These are phyloP conservation scores for Hyparrhenia diplandra DNA, from an alignment of 176 grass and related monocot species.

Conservation along the genomic window DNA sequence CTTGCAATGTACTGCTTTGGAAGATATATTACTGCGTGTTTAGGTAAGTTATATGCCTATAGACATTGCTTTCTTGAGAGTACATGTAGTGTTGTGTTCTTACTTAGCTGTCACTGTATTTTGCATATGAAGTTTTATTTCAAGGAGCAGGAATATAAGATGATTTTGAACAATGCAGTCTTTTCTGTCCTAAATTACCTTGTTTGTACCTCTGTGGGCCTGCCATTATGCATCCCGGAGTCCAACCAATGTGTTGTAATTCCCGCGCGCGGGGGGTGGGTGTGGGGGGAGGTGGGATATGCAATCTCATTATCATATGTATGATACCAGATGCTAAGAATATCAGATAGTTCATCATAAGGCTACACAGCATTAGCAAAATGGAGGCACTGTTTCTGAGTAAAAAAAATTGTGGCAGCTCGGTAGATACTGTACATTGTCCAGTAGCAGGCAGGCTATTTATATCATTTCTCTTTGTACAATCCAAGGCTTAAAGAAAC, in stretches of 20 bases:
- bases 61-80: not conserved
- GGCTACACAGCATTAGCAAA: not conserved
- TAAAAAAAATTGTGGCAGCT: not conserved
- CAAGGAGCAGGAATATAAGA: not conserved
- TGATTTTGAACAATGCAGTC: not conserved
- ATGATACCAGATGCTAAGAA: not conserved
- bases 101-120: conserved; percentile 4
- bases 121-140: not conserved
- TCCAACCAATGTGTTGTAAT: not conserved
- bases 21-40: conserved; percentile 87
- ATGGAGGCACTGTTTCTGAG: not conserved
- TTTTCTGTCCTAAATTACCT: not conserved
- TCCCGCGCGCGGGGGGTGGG: not conserved
- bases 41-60: conserved; percentile 55
- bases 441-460: not conserved
- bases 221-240: not conserved
- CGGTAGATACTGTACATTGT: not conserved
- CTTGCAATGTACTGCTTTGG: conserved; percentile 98
- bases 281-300: too few species aligned
- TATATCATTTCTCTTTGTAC: not conserved
- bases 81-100: not conserved
- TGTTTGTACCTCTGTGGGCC: not conserved
- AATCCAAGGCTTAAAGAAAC: not conserved
- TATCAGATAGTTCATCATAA: not conserved
- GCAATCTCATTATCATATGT: too few species aligned